Evolutionary conservation across 1,139 yeast genomes (phyloP).

Genomic region (Zhuliangozyma blackwelliae): DNA sequence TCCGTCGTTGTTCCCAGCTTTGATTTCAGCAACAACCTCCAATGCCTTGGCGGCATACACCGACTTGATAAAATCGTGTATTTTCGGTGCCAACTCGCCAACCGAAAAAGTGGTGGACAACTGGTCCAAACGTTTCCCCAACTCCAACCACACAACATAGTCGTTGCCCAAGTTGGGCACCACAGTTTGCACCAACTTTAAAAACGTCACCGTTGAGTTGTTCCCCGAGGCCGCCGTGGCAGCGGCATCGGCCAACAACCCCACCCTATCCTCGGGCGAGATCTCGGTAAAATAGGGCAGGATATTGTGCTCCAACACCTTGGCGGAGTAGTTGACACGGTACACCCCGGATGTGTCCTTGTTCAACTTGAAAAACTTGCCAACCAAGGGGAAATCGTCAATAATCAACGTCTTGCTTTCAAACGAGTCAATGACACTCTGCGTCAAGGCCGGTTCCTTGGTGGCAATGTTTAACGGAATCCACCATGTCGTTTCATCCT

Average conservation of each 20-base stretch:
- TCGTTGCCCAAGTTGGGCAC: conserved; percentile 44
- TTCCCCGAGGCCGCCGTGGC: conserved; percentile 62
- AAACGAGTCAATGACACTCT: conserved; percentile 16
- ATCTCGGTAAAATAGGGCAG: conserved; percentile 45
- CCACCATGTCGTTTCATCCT: conserved; percentile 74
- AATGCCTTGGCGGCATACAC: conserved; percentile 41
- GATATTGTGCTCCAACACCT: conserved; percentile 40
- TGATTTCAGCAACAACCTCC: conserved; percentile 26
- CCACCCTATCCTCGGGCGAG: conserved; percentile 57
- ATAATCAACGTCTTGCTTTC: conserved; percentile 18
- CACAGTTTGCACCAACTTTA: conserved; percentile 40
- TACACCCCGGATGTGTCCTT: conserved; percentile 61
- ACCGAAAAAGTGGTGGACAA: conserved; percentile 47
- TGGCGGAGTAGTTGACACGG: conserved; percentile 59
- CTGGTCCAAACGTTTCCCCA: conserved; percentile 40
- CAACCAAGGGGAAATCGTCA: conserved; percentile 18
- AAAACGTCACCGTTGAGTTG: conserved; percentile 39
- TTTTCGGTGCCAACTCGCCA: conserved; percentile 32
- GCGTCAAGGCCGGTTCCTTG: conserved; percentile 13
- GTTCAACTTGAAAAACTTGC: conserved; percentile 54
- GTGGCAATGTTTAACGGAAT: conserved; percentile 54
- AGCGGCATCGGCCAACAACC: conserved; percentile 24
- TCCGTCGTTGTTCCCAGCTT: conserved; percentile 27
- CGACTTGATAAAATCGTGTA: conserved; percentile 37
- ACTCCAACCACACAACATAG: conserved; percentile 64